Evolutionary conservation across 768 basidiomycete genomes (phyloP), one percentile per base, ranked within the genome.

Genomic region (Mycena metata): DNA sequence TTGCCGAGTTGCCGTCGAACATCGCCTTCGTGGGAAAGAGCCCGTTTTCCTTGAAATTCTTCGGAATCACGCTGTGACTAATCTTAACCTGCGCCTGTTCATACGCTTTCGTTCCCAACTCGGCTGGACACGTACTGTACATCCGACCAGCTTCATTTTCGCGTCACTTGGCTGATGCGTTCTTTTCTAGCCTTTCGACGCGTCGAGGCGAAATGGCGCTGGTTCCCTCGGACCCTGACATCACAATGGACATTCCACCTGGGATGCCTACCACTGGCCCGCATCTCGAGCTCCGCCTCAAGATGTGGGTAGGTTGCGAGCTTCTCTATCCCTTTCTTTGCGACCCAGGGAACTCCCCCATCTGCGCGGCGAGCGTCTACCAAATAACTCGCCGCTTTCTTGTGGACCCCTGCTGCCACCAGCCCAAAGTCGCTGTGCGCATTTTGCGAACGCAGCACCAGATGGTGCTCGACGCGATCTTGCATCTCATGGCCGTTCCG

Each of bases 381-480:
- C 13, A 33, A n/a, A 10, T 41, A 15, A 30, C 30, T 10, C 19
- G 24, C 35, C 17, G 13, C 4, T 10, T 51, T 2, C 19, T 61
- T 36, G 23, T 6, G 16, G 17, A 41, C 23, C 58, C 58, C 9
- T 17, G 33, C 12, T 11, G 36, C 13, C 47, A 61, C 2, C 49
- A 12, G 35, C 13, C 47, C 16, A 61, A 51, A 43, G 45, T 46
- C 23, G 35, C 39, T 9, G 42, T 50, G 5, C 55, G 64, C 8
- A 19, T 65, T 36, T 42, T 60, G 30, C 57, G 57, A 7, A 59
- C 64, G 5, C 30, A 66, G 19, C 50, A 66, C 24, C 57, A 54
- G 17, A 41, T 9, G 30, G 12, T 43, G 24, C 50, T 67, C 9
- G 54, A 67, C 5, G 49, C 23, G 12, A 35, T 61, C 3, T 26